phyloP scores from a whole-genome alignment of 345 rosid genomes.

The Corchorus olitorius region DNA sequence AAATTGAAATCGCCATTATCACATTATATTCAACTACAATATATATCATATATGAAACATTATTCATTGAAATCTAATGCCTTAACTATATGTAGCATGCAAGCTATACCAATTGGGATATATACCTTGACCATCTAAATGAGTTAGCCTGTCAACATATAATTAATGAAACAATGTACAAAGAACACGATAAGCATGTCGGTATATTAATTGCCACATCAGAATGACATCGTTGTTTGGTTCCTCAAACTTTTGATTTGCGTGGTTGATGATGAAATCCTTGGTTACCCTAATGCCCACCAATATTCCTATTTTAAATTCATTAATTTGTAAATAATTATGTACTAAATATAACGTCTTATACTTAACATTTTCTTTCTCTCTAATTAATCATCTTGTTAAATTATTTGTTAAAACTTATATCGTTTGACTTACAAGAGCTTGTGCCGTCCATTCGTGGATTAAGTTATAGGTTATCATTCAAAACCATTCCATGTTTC shows the following conservation, averaged over 20 bases:
- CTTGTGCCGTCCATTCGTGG: slow-evolving; percentile 22
- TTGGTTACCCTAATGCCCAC: slow-evolving; percentile 1
- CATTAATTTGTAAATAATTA: neutral
- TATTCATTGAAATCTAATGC: neutral
- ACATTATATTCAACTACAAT: neutral
- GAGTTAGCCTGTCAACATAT: neutral
- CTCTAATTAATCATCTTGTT: neutral
- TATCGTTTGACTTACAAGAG: slow-evolving; percentile 13
- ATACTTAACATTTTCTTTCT: neutral
- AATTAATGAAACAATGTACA: neutral
- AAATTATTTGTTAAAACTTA: slow-evolving; percentile 7
- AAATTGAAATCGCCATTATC: neutral
- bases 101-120: too few species aligned
- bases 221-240: neutral
- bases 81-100: neutral
- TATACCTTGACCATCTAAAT: neutral
- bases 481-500: neutral
- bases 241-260: neutral
- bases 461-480: neutral
- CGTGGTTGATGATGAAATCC: slow-evolving; percentile 19
- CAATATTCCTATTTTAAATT: neutral
- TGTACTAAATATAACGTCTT: neutral
- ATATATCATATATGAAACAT: neutral
- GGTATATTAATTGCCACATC: neutral
- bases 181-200: slow-evolving; percentile 17